These are phyloP conservation scores for Phytomonas sp. DNA, from an alignment of 208 protist genomes.

Conservation along the genomic window DNA sequence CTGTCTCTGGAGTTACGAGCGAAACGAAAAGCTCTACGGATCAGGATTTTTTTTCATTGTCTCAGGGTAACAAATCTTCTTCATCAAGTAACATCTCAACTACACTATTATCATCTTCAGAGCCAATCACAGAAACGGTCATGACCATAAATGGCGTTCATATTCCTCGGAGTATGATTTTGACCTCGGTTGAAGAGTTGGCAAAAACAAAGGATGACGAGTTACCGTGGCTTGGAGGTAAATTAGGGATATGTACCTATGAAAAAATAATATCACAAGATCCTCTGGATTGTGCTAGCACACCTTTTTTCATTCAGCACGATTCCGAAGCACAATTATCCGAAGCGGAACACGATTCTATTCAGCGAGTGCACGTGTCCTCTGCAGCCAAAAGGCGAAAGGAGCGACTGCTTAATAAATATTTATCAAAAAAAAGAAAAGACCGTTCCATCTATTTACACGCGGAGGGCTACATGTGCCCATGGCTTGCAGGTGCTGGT, in stretches of 20 bases:
- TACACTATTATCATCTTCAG: background rate
- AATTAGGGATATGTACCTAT: slow-evolving; percentile 57
- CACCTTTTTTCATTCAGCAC: slow-evolving; percentile 41
- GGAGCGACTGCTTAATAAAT: slow-evolving; percentile 62
- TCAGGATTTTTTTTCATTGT: background rate
- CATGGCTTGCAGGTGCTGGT: slow-evolving; percentile 53
- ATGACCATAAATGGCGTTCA: slow-evolving; percentile 62
- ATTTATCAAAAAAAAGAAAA: slow-evolving; percentile 57
- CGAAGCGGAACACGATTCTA: slow-evolving; percentile 23
- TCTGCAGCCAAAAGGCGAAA: slow-evolving; percentile 30
- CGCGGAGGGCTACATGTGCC: slow-evolving; percentile 86
- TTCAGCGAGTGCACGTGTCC: slow-evolving; percentile 19
- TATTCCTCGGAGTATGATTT: slow-evolving; percentile 72
- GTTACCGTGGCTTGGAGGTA: slow-evolving; percentile 50
- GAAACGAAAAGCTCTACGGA: background rate
- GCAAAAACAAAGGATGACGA: slow-evolving; percentile 53
- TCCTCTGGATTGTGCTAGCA: slow-evolving; percentile 9
- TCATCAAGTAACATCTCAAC: background rate
- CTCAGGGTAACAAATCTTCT: background rate
- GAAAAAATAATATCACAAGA: slow-evolving; percentile 47
- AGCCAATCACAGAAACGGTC: slow-evolving; percentile 13
- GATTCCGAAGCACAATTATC: slow-evolving; percentile 20
- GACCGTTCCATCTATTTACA: slow-evolving; percentile 73
- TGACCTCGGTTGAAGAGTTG: slow-evolving; percentile 47
- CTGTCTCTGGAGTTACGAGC: background rate